Conservation (phyloP, 805 yeast species). For the Saturnispora dispora region DNA sequence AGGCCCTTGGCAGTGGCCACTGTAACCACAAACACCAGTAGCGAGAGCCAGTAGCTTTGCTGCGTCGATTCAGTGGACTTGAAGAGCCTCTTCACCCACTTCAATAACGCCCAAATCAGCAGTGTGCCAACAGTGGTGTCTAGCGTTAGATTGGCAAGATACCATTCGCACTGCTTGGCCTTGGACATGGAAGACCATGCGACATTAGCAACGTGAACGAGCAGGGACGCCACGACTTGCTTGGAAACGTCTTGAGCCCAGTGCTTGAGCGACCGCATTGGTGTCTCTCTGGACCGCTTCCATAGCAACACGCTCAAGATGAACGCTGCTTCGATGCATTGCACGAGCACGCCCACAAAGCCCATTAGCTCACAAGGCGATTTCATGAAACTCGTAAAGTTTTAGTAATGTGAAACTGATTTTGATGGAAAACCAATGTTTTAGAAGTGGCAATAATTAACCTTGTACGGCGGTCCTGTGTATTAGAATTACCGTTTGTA, state of each 20-base stretch:
- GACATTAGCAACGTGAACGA: slow-evolving; percentile 73
- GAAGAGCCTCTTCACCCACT: slow-evolving; percentile 15
- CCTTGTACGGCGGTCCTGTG: not conserved
- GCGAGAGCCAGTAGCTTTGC: not conserved
- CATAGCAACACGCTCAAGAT: slow-evolving; percentile 65
- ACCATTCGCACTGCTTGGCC: slow-evolving; percentile 77
- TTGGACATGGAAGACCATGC: slow-evolving; percentile 24
- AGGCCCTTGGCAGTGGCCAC: slow-evolving; percentile 51
- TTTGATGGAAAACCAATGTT: not conserved
- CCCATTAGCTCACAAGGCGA: slow-evolving; percentile 59
- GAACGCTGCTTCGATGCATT: slow-evolving; percentile 63
- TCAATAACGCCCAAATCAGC: slow-evolving; percentile 34
- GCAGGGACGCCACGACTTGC: slow-evolving; percentile 80
- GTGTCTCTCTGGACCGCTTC: slow-evolving; percentile 76
- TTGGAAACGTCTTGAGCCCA: slow-evolving; percentile 89
- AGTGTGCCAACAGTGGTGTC: slow-evolving; percentile 95
- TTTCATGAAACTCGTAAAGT: not conserved
- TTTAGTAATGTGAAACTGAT: not conserved
- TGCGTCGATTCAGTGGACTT: not conserved
- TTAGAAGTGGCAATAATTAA: too few relatives aligned
- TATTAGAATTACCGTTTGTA: too few relatives aligned
- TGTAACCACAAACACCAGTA: slow-evolving; percentile 24
- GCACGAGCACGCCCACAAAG: slow-evolving; percentile 77
- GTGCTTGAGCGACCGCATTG: slow-evolving; percentile 72
- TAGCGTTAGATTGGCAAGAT: slow-evolving; percentile 75